Evolutionary conservation across 371 early-diverging fungal genomes (phyloP).

Genomic region (Dichotomocladium elegans): DNA sequence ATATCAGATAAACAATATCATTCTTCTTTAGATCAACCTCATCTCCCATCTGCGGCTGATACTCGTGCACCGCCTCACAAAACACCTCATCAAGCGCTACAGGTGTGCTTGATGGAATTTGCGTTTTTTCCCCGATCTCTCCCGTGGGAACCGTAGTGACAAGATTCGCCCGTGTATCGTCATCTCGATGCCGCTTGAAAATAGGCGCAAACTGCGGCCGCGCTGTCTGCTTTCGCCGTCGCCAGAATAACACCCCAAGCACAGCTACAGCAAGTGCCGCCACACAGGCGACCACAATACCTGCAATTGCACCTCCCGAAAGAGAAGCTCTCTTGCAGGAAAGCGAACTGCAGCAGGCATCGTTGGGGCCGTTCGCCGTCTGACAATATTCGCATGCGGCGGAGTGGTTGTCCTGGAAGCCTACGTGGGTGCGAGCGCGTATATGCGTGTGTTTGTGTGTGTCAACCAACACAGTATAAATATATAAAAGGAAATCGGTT

Average conservation of each 20-base stretch:
- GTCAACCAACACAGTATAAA: background rate
- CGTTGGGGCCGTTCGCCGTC: conserved; percentile 6
- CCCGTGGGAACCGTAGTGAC: background rate
- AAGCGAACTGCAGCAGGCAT: conserved; percentile 20
- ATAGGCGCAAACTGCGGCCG: background rate
- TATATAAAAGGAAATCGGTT: background rate
- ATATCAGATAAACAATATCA: conserved; percentile 57
- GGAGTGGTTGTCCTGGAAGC: conserved; percentile 15
- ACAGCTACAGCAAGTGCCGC: conserved; percentile 1
- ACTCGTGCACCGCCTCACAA: conserved; percentile 32
- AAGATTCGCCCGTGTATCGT: background rate
- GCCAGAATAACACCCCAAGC: conserved; percentile 1
- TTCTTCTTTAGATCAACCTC: conserved; percentile 57
- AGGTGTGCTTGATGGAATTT: conserved; percentile 5
- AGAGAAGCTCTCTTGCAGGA: conserved; percentile 5
- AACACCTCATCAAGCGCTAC: conserved; percentile 21
- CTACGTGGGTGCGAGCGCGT: conserved; percentile 1
- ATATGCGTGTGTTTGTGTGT: background rate
- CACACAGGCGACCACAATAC: conserved; percentile 20
- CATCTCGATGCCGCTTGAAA: background rate
- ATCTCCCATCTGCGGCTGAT: conserved; percentile 50
- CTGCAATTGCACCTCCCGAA: conserved; percentile 27
- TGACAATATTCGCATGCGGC: conserved; percentile 26
- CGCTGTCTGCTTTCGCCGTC: conserved; percentile 1
- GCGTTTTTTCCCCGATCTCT: conserved; percentile 3